Evolutionary conservation across 768 basidiomycete species (phyloP).

Genomic region (Strobilomyces echinocephalus): DNA sequence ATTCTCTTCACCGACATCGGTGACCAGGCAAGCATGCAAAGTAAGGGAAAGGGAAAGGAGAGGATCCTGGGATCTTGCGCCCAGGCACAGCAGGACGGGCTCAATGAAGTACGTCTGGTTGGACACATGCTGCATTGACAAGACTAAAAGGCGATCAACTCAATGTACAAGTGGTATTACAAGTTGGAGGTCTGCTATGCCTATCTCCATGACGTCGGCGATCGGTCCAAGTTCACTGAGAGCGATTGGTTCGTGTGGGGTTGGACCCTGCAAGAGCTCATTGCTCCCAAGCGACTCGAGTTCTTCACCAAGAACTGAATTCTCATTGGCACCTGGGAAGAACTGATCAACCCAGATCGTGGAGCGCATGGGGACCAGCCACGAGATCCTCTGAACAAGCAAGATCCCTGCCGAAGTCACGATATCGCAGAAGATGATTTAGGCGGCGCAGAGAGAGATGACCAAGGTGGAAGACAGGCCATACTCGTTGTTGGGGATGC

Average conservation of each 20-base stretch:
- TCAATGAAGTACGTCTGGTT: conserved; percentile 29
- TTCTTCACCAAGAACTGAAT: conserved; percentile 29
- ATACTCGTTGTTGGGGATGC: conserved; percentile 29
- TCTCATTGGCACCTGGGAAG: conserved; percentile 12
- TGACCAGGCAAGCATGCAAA: neutral
- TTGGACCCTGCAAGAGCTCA: conserved; percentile 30
- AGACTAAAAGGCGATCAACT: conserved; percentile 28
- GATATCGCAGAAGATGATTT: conserved; percentile 26
- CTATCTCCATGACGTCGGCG: conserved; percentile 25
- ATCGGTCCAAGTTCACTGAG: conserved; percentile 9
- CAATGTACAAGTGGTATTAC: conserved; percentile 34
- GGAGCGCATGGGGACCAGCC: conserved; percentile 13
- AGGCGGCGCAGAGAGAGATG: conserved; percentile 26
- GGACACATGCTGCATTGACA: conserved; percentile 33
- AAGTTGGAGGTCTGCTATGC: conserved; percentile 24
- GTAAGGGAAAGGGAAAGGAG: conserved; percentile 17
- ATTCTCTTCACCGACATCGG: conserved; percentile 25
- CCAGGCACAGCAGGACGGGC: conserved; percentile 12
- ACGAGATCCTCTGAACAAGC: conserved; percentile 11
- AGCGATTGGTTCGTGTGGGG: conserved; percentile 31
- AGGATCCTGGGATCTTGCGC: conserved; percentile 22
- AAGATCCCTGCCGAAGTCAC: conserved; percentile 8
- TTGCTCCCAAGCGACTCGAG: conserved; percentile 24
- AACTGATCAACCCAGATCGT: conserved; percentile 12
- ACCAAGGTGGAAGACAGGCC: conserved; percentile 25